A percentile compares a stretch with the other conserved stretches of the same genome.
These are phyloP conservation scores for Gypsophila paniculata DNA, from an alignment of 179 eudicot species.

Conservation along the genomic window DNA sequence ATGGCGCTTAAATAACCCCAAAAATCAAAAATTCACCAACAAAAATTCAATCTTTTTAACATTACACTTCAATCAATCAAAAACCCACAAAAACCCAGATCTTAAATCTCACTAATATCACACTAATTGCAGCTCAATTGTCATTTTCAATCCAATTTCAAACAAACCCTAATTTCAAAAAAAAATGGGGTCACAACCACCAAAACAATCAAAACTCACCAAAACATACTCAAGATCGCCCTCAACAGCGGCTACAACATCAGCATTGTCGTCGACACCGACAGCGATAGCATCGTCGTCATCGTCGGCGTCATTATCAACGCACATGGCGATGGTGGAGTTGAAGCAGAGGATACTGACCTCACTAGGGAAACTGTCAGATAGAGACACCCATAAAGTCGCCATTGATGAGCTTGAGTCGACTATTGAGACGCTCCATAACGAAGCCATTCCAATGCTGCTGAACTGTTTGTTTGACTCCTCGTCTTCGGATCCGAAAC, in stretches of 20 bases:
- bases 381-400: slow-evolving; percentile 94
- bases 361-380: slow-evolving; percentile 78
- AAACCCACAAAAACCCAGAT: slow-evolving; percentile 22
- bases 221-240: slow-evolving; percentile 21
- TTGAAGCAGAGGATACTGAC: slow-evolving; percentile 72
- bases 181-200: slow-evolving; percentile 32
- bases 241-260: slow-evolving; percentile 1
- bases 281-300: background rate
- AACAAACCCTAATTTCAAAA: background rate
- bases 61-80: background rate
- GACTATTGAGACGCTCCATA: slow-evolving; percentile 49
- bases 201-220: slow-evolving; percentile 24
- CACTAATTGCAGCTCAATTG: background rate
- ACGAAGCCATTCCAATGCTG: slow-evolving; percentile 68
- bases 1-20: background rate
- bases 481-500: slow-evolving; percentile 62
- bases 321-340: slow-evolving; percentile 87
- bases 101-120: slow-evolving; percentile 10
- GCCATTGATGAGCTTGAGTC: slow-evolving; percentile 78
- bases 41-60: background rate
- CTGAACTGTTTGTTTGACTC: slow-evolving; percentile 70
- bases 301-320: slow-evolving; percentile 39
- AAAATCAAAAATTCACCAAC: background rate
- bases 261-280: background rate
- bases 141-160: background rate